Evolutionary conservation across 2,329 filamentous ascomycete species (phyloP).

Genomic region (Neonectria hederae): DNA sequence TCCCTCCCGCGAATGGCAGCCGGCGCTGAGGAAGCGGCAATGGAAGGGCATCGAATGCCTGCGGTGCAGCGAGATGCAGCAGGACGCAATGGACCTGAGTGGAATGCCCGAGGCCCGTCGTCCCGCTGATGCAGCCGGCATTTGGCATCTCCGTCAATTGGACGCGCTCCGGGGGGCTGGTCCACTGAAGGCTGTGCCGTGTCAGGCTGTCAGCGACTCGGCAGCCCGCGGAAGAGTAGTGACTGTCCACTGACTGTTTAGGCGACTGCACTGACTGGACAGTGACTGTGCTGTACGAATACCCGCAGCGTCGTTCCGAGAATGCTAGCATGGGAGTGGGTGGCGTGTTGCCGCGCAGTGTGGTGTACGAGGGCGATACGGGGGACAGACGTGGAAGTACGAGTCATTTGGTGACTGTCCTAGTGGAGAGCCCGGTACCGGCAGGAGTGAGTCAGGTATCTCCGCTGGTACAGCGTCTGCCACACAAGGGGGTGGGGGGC

Average conservation of each 20-base stretch:
- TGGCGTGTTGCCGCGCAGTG: conserved; percentile 31
- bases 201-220: conserved; percentile 26
- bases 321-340: conserved; percentile 23
- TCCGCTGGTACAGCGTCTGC: conserved; percentile 28
- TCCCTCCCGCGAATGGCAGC: conserved; percentile 31
- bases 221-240: conserved; percentile 8
- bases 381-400: conserved; percentile 31
- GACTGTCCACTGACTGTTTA: conserved; percentile 15
- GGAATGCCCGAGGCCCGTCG: conserved; percentile 26
- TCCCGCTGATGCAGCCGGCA: conserved; percentile 27
- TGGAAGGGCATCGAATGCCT: conserved; percentile 41
- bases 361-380: conserved; percentile 37
- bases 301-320: conserved; percentile 4
- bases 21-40: conserved; percentile 28
- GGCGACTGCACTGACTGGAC: conserved; percentile 2
- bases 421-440: conserved; percentile 25
- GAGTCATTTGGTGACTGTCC: conserved; percentile 19
- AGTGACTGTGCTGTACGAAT: conserved; percentile 17
- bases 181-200: conserved; percentile 34
- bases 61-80: conserved; percentile 1
- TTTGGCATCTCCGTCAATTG: conserved; percentile 9
- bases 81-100: conserved; percentile 6
- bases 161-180: conserved; percentile 18
- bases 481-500: conserved; percentile 16
- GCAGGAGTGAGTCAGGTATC: conserved; percentile 33